Evolutionary conservation across 495 filamentous ascomycete species (phyloP), one percentile per base, ranked within the genome.

Genomic region (Penicillium antarcticum): DNA sequence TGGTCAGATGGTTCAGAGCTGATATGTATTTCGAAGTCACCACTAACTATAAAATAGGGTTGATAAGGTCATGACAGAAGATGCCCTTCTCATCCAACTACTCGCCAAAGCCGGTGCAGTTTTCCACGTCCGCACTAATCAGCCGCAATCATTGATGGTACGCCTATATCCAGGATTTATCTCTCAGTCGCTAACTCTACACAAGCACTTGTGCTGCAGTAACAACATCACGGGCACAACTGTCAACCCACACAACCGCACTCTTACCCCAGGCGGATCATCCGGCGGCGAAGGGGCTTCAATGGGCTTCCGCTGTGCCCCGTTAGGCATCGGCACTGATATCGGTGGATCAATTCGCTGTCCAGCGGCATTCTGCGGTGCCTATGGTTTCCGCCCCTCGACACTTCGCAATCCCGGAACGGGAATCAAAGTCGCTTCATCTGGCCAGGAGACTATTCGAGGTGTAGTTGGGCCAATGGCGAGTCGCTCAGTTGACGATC

Each of bases 251-350:
- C 57, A 72, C 46, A 85, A 87, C 58, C 74, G 68, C 3, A 72
- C 65, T 1, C 69, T 78, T 2, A 83, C 78, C 0, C 60, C 78
- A 0, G 86, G 86, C 2, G 86, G 86, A 1, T 84, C 79, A 2
- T 82, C 82, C 0, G 85, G 86, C 8, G 87, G 87, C 19, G 87
- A 91, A 63, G 85, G 78, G 2, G 87, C 82, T 1, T 73, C 88
- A 10, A 66, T 86, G 35, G 83, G 74, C 4, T 74, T 88, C 45
- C 70, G 76, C 35, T 87, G 85, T 11, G 76, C 76, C 10, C 73
- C 80, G 19, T 62, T 89, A 3, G 87, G 87, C 1, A 79, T 89
- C 43, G 87, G 86, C 0, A 85, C 83, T 11, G 80, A 85, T 23
- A 80, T 82, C 17, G 86, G 86, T 4, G 86, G 86, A 5, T 82